These are phyloP conservation scores for Escallonia herrerae DNA, from an alignment of 129 eudicot species.

Conservation along the genomic window DNA sequence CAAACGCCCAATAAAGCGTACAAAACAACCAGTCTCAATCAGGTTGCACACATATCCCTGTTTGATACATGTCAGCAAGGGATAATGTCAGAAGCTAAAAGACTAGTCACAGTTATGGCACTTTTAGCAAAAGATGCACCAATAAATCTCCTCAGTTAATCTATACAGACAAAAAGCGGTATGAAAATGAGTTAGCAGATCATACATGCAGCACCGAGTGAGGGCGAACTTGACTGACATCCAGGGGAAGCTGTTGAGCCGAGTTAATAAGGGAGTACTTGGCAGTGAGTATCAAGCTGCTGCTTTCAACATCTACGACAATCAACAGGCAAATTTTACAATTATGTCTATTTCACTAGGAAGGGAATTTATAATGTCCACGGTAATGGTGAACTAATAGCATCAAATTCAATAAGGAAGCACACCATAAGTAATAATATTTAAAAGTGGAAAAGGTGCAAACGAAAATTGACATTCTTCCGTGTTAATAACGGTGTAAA, in stretches of 20 bases:
- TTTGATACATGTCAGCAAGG: constrained; percentile 9
- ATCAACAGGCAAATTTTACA: not conserved
- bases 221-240: constrained; percentile 47
- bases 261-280: constrained; percentile 72
- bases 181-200: constrained; percentile 4
- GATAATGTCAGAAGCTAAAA: not conserved
- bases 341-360: not conserved
- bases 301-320: constrained; percentile 64
- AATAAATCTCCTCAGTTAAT: too few species aligned
- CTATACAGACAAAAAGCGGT: not conserved
- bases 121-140: too few species aligned
- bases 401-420: too few species aligned
- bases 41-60: constrained; percentile 90
- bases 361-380: too few species aligned
- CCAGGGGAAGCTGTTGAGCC: constrained; percentile 54
- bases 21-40: constrained; percentile 87
- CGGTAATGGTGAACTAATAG: too few species aligned
- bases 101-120: not conserved
- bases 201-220: constrained; percentile 80
- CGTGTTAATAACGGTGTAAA: too few species aligned
- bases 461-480: too few species aligned
- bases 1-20: constrained; percentile 82
- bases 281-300: constrained; percentile 63
- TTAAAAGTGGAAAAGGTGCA: too few species aligned
- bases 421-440: not conserved